Percentiles rank a stretch among this genome's conserved stretches.
These are phyloP conservation scores for Fusarium agapanthi DNA, from an alignment of 2,329 filamentous ascomycete species.

Conservation along the genomic window DNA sequence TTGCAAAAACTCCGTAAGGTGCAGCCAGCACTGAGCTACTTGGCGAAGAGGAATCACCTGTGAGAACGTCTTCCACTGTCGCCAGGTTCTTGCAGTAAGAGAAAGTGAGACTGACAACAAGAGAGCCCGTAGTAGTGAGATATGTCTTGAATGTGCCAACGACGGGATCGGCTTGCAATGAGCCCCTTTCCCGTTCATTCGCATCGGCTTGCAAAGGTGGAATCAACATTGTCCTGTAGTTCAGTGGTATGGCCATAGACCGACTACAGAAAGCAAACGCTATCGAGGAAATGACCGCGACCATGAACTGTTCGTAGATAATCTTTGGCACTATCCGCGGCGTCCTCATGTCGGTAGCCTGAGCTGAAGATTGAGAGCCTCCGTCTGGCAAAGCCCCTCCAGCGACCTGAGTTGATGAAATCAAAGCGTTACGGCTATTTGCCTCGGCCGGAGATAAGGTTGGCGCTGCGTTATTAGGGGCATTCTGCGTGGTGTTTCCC, in stretches of 20 bases:
- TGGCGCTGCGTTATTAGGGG: conserved; percentile 58
- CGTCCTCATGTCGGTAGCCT: conserved; percentile 39
- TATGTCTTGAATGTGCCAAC: conserved; percentile 63
- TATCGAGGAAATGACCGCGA: conserved; percentile 61
- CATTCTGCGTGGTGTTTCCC: conserved; percentile 53
- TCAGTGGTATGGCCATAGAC: conserved; percentile 61
- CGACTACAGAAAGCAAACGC: conserved; percentile 59
- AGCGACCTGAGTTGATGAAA: conserved; percentile 29
- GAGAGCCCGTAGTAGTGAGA: conserved; percentile 63
- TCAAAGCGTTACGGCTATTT: conserved; percentile 39
- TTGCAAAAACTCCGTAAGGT: conserved; percentile 58
- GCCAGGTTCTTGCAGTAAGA: conserved; percentile 58
- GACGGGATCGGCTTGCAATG: conserved; percentile 41
- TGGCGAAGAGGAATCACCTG: conserved; percentile 50
- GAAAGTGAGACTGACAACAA: conserved; percentile 60
- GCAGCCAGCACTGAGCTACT: conserved; percentile 61
- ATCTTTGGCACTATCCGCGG: conserved; percentile 48
- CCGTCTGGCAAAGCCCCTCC: conserved; percentile 36
- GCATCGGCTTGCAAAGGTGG: conserved; percentile 37
- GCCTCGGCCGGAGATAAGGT: conserved; percentile 52
- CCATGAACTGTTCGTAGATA: conserved; percentile 64
- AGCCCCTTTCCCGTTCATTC: conserved; percentile 25
- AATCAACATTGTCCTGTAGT: conserved; percentile 62
- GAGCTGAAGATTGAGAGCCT: conserved; percentile 42
- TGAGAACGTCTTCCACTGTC: conserved; percentile 55